Base-by-base conservation (phyloP, 257 asterid species). In the Petunia axillaris region DNA sequence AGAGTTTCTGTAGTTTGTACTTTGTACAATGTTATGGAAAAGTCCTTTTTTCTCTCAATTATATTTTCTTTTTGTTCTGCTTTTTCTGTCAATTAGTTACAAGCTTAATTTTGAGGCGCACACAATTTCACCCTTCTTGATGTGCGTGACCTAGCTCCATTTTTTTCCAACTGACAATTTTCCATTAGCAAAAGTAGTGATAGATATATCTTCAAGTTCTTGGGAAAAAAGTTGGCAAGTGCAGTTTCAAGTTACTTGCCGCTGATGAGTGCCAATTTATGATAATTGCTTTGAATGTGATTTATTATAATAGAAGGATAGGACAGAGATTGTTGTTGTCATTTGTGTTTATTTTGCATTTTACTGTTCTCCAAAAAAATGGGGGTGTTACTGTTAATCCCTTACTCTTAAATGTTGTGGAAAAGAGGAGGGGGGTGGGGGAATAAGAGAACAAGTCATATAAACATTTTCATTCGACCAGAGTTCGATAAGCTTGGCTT, bases 71-170 rank as follows among this genome's bases (percentile, higher is more conserved):
- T 1, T 9, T 1, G 8, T 46, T 46, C 48, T 5, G 1, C 6
- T 1, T 15, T 66, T 10, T 15, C 54, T 46, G n/a, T 48, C 35
- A 7, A 48, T 71, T 2, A 46, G 16, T 71, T 25, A 25, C 16
- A 8, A 53, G 41, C 43, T 10, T 70, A 46, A 38, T 70, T 70
- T 46, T 48, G 77, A 46, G 5, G 77, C 76, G 8, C n/a, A 68
- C 11, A 68, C 4, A 44, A 8, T 35, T 71, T 48, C 77, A 11
- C 10, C 77, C 25, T 46, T 9, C 52, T 58, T 58, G 9, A 9
- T 46, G 41, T 70, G 41, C 58, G 4, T 38, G 58, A 41, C 2
- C 40, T n/a, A 39, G 3, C 5, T 46, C 9, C 2, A 70, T 70
- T 6, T 11, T 50, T 44, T 46, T 4, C 57, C 54, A 43, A 52